phyloP scores from a whole-genome alignment of 352 stramenopile species.

The Pythium insidiosum region DNA sequence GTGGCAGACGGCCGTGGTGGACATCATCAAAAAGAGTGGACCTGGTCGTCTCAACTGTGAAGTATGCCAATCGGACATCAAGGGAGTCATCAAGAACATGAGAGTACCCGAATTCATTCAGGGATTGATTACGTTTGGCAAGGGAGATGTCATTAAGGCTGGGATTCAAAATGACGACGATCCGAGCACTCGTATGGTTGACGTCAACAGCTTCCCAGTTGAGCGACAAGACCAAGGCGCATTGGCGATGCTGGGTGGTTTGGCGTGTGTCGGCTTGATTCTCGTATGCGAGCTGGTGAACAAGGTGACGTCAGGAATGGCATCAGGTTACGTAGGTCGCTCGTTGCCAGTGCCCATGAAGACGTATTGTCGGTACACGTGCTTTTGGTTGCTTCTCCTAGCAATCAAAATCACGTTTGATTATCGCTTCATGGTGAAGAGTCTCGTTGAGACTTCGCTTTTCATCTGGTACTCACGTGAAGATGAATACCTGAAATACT shows the following conservation, averaged over 20 bases:
- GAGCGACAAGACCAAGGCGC: conserved; percentile 49
- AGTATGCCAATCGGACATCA: conserved; percentile 54
- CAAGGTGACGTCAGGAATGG: conserved; percentile 62
- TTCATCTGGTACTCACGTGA: conserved; percentile 79
- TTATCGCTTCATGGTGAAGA: conserved; percentile 80
- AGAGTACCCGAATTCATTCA: conserved; percentile 44
- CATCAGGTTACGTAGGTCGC: conserved; percentile 66
- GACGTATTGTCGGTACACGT: conserved; percentile 66
- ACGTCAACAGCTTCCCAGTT: conserved; percentile 16
- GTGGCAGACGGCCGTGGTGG: conserved; percentile 36
- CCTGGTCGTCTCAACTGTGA: conserved; percentile 63
- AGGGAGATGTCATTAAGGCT: conserved; percentile 20
- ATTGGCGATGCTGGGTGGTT: conserved; percentile 55
- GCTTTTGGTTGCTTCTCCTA: conserved; percentile 74
- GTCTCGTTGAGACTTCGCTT: conserved; percentile 66
- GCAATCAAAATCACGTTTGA: conserved; percentile 67
- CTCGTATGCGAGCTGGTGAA: conserved; percentile 68
- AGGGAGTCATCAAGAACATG: conserved; percentile 50
- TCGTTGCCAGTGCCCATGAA: conserved; percentile 59
- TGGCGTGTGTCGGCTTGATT: conserved; percentile 29
- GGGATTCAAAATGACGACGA: conserved; percentile 7
- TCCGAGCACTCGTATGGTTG: neutral
- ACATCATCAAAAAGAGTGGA: conserved; percentile 48
- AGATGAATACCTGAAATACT: conserved; percentile 67
- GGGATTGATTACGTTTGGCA: conserved; percentile 35